These are phyloP conservation scores for Solanum clarkiae DNA, from an alignment of 257 asterid species.

Conservation along the genomic window DNA sequence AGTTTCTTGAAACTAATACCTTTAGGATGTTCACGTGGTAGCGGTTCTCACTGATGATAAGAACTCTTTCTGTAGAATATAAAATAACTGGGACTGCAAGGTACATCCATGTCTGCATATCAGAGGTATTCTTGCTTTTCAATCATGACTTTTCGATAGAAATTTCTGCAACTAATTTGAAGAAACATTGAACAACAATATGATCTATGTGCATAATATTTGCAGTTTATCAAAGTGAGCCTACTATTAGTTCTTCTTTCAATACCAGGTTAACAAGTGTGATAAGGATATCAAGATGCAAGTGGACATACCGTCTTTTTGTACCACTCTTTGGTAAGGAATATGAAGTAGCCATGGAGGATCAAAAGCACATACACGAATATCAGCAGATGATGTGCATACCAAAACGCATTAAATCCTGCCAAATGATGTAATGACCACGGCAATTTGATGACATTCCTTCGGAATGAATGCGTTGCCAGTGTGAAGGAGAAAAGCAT, in stretches of 20 bases:
- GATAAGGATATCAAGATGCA: neutral
- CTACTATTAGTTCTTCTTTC: neutral
- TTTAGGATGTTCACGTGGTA: slow-evolving; percentile 41
- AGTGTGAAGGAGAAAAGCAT: slow-evolving; percentile 60
- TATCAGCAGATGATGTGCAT: slow-evolving; percentile 73
- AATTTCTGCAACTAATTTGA: neutral
- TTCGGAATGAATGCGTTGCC: slow-evolving; percentile 62
- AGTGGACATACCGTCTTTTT: slow-evolving; percentile 45
- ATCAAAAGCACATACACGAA: slow-evolving; percentile 58
- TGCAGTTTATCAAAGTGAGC: neutral
- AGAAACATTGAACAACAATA: neutral
- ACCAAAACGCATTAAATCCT: slow-evolving; percentile 90
- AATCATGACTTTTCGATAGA: neutral
- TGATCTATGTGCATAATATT: neutral
- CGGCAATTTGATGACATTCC: slow-evolving; percentile 55
- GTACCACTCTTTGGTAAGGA: slow-evolving; percentile 58
- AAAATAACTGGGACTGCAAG: slow-evolving; percentile 44
- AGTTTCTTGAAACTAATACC: slow-evolving; percentile 18
- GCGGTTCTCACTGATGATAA: slow-evolving; percentile 44
- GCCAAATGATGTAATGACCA: slow-evolving; percentile 52
- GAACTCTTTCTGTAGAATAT: slow-evolving; percentile 56
- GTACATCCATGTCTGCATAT: slow-evolving; percentile 85
- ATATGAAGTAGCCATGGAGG: slow-evolving; percentile 61
- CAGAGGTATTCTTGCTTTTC: neutral
- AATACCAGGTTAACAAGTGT: neutral